Percentiles rank a stretch among this genome's conserved stretches.
These are phyloP conservation scores for Myxozyma sirexii DNA, from an alignment of 805 yeast species.

Conservation along the genomic window DNA sequence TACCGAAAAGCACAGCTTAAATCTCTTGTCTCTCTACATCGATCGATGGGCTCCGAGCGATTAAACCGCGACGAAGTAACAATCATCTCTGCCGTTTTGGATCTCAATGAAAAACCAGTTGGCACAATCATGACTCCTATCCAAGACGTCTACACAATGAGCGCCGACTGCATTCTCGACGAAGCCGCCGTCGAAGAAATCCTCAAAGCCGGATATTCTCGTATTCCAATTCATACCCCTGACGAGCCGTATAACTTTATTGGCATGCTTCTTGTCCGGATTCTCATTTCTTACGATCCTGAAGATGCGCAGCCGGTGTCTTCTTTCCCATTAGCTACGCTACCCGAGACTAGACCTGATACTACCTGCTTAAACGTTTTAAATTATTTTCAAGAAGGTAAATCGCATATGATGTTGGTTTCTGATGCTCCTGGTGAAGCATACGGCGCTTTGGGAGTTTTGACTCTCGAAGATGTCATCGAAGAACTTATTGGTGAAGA, in stretches of 20 bases:
- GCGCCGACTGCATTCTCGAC: conserved; percentile 79
- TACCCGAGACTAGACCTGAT: conserved; percentile 90
- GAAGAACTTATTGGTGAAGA: conserved; percentile 98
- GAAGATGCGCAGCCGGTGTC: conserved; percentile 93
- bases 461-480: conserved; percentile 95
- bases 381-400: conserved; percentile 97
- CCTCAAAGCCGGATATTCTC: conserved; percentile 88
- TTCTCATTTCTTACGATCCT: conserved; percentile 92
- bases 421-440: conserved; percentile 78
- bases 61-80: conserved; percentile 95
- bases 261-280: conserved; percentile 92
- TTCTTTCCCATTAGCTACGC: conserved; percentile 89
- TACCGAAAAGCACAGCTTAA: conserved; percentile 91
- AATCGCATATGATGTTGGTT: conserved; percentile 95
- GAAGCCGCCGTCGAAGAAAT: conserved; percentile 85
- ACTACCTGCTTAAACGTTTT: conserved; percentile 92
- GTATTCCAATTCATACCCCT: conserved; percentile 92
- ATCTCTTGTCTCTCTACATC: conserved; percentile 88
- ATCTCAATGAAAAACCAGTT: conserved; percentile 88
- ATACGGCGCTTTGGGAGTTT: conserved; percentile 83
- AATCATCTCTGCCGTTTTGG: conserved; percentile 89
- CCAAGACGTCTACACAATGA: conserved; percentile 82
- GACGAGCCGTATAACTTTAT: conserved; percentile 86
- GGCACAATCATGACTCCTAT: conserved; percentile 92
- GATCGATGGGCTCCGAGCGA: conserved; percentile 93